phyloP scores from a whole-genome alignment of 2,329 filamentous ascomycete genomes.

The Claviceps pazoutovae region DNA sequence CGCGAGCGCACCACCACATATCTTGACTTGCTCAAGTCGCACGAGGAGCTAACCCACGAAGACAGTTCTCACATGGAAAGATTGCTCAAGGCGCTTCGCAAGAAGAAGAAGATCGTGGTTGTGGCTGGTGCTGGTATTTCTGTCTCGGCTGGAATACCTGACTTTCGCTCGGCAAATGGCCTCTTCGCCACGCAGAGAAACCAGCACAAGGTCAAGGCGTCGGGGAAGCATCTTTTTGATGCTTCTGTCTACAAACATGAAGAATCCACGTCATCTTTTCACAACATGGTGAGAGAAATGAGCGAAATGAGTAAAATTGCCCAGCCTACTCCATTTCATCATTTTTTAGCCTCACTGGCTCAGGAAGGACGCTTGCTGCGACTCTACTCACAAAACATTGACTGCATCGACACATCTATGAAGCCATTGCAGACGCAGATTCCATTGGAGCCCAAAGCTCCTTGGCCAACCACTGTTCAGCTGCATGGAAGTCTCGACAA shows the following conservation, averaged over 20 bases:
- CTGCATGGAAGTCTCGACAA: slow-evolving; percentile 87
- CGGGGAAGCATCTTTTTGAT: slow-evolving; percentile 92
- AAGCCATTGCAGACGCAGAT: slow-evolving; percentile 66
- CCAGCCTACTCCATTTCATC: slow-evolving; percentile 78
- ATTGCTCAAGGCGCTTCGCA: slow-evolving; percentile 61
- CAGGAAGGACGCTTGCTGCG: slow-evolving; percentile 76
- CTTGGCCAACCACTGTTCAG: slow-evolving; percentile 89
- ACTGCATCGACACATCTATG: slow-evolving; percentile 81
- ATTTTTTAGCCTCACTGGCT: slow-evolving; percentile 80
- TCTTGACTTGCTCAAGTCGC: slow-evolving; percentile 51
- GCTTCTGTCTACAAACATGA: slow-evolving; percentile 95
- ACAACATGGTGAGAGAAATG: slow-evolving; percentile 88
- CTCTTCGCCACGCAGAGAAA: slow-evolving; percentile 75
- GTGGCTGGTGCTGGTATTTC: slow-evolving; percentile 95
- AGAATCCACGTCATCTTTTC: slow-evolving; percentile 76
- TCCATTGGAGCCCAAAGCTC: slow-evolving; percentile 67
- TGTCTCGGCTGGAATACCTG: slow-evolving; percentile 89
- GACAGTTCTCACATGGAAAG: slow-evolving; percentile 47
- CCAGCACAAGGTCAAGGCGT: slow-evolving; percentile 76
- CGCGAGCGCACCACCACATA: slow-evolving; percentile 65
- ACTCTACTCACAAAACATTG: slow-evolving; percentile 93
- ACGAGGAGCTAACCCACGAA: slow-evolving; percentile 31
- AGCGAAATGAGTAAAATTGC: slow-evolving; percentile 65
- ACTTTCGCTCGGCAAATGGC: slow-evolving; percentile 85
- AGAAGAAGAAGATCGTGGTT: slow-evolving; percentile 92